These are phyloP conservation scores for Cercospora janseana DNA, from an alignment of 2,329 filamentous ascomycete species.

Conservation along the genomic window DNA sequence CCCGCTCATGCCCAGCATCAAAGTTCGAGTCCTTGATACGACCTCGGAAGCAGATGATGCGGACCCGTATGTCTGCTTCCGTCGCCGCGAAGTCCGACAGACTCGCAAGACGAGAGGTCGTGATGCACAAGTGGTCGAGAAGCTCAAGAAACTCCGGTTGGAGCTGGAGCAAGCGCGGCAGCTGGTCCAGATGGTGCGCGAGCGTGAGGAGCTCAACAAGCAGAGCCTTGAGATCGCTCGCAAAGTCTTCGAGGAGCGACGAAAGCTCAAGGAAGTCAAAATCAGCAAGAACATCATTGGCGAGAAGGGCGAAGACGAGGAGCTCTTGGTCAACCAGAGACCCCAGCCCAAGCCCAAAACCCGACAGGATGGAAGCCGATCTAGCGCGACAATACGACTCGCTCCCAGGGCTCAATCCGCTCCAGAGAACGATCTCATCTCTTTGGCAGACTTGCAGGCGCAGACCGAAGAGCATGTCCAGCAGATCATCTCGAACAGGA, in stretches of 20 bases:
- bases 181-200: slow-evolving; percentile 71
- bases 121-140: slow-evolving; percentile 91
- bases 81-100: slow-evolving; percentile 87
- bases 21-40: slow-evolving; percentile 71
- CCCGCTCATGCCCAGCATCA: slow-evolving; percentile 73
- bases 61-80: slow-evolving; percentile 97
- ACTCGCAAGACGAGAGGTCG: slow-evolving; percentile 91
- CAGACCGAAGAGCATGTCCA: slow-evolving; percentile 81
- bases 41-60: slow-evolving; percentile 92
- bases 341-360: slow-evolving; percentile 51
- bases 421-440: slow-evolving; percentile 74
- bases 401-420: slow-evolving; percentile 56
- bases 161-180: slow-evolving; percentile 88
- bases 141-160: slow-evolving; percentile 83
- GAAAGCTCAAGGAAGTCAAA: slow-evolving; percentile 83
- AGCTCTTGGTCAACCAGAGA: slow-evolving; percentile 88
- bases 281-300: slow-evolving; percentile 74
- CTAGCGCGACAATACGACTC: slow-evolving; percentile 50
- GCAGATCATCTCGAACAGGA: slow-evolving; percentile 79
- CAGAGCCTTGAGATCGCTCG: slow-evolving; percentile 74
- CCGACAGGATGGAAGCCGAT: slow-evolving; percentile 60
- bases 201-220: slow-evolving; percentile 76
- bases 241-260: slow-evolving; percentile 77
- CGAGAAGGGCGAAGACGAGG: slow-evolving; percentile 88
- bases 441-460: slow-evolving; percentile 71